These are phyloP conservation scores for Amanita phalloides DNA, from an alignment of 768 basidiomycete species.

Conservation along the genomic window DNA sequence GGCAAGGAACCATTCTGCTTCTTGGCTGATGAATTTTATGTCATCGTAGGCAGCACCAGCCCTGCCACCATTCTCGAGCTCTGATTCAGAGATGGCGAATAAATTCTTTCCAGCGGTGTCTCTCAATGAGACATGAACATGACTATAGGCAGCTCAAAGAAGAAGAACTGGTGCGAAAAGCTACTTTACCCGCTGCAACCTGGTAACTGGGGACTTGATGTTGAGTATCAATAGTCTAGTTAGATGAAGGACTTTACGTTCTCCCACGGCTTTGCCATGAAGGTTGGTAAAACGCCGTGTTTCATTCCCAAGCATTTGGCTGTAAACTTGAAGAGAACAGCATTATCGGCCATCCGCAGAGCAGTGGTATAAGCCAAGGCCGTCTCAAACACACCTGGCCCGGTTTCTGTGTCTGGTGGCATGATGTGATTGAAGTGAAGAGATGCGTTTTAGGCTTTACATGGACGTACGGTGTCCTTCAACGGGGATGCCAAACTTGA, in stretches of 20 bases:
- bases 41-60: slow-evolving; percentile 67
- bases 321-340: slow-evolving; percentile 83
- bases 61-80: slow-evolving; percentile 50
- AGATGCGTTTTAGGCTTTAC: not conserved
- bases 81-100: slow-evolving; percentile 61
- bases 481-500: slow-evolving; percentile 64
- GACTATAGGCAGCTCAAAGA: slow-evolving; percentile 35
- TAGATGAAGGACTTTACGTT: slow-evolving; percentile 42
- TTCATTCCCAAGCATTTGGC: slow-evolving; percentile 91
- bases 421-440: not conserved
- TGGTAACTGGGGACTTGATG: slow-evolving; percentile 50
- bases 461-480: slow-evolving; percentile 72
- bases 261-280: slow-evolving; percentile 98
- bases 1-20: slow-evolving; percentile 89
- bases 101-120: slow-evolving; percentile 60
- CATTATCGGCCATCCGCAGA: slow-evolving; percentile 81
- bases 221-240: not conserved
- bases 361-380: slow-evolving; percentile 80
- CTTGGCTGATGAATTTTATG: slow-evolving; percentile 73
- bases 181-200: slow-evolving; percentile 78
- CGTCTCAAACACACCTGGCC: slow-evolving; percentile 81
- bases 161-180: not conserved
- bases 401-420: slow-evolving; percentile 80
- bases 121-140: slow-evolving; percentile 85
- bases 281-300: slow-evolving; percentile 82